Conservation (phyloP, 1,139 yeast genomes). For the Scheffersomyces segobiensis region DNA sequence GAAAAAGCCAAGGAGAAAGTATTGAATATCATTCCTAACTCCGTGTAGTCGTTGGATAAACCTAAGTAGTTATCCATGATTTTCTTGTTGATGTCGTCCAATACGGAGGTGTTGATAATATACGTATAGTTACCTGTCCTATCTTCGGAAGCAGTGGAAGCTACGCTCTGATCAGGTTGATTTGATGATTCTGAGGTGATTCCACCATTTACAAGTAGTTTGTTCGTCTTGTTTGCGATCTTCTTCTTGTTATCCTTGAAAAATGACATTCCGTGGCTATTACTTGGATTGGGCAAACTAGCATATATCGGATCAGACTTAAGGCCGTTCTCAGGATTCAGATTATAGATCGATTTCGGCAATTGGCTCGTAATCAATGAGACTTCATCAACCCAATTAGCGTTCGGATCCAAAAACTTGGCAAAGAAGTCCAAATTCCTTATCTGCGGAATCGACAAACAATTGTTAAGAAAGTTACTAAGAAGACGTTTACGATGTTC, state of each 20-base stretch:
- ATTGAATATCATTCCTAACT: constrained; percentile 70
- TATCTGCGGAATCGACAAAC: constrained; percentile 58
- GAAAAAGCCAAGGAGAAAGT: constrained; percentile 69
- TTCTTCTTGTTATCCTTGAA: constrained; percentile 34
- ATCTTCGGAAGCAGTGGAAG: constrained; percentile 4
- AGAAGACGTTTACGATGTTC: constrained; percentile 77
- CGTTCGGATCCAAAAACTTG: constrained; percentile 81
- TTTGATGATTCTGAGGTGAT: neutral
- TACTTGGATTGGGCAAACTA: constrained; percentile 62
- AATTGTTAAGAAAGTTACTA: constrained; percentile 74
- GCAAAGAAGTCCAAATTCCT: constrained; percentile 64
- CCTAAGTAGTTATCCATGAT: constrained; percentile 65
- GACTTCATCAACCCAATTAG: constrained; percentile 68
- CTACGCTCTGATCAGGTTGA: neutral
- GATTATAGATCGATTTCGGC: constrained; percentile 42
- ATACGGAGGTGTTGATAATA: constrained; percentile 38
- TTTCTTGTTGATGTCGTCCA: constrained; percentile 68
- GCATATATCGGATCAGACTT: constrained; percentile 61
- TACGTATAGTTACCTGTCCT: constrained; percentile 6
- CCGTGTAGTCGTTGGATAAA: constrained; percentile 65
- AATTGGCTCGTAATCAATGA: constrained; percentile 38
- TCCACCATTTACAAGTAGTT: constrained; percentile 16
- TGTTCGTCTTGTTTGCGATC: constrained; percentile 28
- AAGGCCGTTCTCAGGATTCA: constrained; percentile 60
- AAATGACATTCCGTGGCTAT: constrained; percentile 34